These are phyloP conservation scores for Microglena sp. DNA, from an alignment of 139 green algal species.

Conservation along the genomic window DNA sequence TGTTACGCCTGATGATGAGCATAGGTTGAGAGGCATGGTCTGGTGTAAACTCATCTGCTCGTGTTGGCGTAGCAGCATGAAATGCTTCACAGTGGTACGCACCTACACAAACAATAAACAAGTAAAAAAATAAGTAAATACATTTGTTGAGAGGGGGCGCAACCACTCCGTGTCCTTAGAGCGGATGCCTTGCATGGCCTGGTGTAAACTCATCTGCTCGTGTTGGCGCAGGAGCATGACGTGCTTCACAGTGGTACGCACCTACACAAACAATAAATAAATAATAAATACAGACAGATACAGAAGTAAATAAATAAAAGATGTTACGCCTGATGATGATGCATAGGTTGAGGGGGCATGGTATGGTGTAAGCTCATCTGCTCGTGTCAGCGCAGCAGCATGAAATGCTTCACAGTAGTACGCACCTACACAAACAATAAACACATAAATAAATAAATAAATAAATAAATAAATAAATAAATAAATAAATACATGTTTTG, in stretches of 20 bases:
- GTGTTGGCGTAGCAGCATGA: constrained; percentile 56
- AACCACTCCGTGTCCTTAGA: constrained; percentile 34
- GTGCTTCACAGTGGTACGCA: background rate
- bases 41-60: constrained; percentile 60
- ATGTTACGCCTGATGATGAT: background rate
- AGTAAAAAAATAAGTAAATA: background rate
- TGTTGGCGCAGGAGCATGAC: constrained; percentile 61
- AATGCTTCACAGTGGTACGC: background rate
- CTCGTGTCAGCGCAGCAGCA: constrained; percentile 63
- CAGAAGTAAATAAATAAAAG: background rate
- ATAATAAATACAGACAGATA: background rate
- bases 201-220: constrained; percentile 56
- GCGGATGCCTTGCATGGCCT: constrained; percentile 40
- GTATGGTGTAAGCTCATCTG: constrained; percentile 46
- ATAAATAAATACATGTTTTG: background rate
- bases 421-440: constrained; percentile 6
- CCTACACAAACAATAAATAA: constrained; percentile 1
- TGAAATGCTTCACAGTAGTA: constrained; percentile 17
- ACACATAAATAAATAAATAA: background rate
- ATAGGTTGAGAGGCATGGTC: too few species aligned
- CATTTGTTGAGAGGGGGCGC: background rate
- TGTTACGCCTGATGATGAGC: too few species aligned
- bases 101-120: constrained; percentile 3
- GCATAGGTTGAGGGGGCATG: too few species aligned
- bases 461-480: constrained; percentile 1